Conservation (phyloP, 805 yeast genomes). For the Torulaspora gathmanii region DNA sequence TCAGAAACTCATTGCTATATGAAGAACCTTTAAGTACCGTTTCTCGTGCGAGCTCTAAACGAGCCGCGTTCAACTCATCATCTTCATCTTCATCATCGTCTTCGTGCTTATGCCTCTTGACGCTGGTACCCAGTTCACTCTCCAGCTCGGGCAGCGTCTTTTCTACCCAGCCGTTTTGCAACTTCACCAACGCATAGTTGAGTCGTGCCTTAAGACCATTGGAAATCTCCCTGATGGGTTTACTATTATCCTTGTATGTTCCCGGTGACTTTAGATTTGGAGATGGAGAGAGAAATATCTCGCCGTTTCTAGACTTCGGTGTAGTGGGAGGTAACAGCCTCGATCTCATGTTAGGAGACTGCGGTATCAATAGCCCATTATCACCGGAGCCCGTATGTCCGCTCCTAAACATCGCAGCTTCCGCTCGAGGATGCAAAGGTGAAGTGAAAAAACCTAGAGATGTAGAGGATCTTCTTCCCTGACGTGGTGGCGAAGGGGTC, state of each 20-base stretch:
- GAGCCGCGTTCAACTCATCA: constrained; percentile 1
- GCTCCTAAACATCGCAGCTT: constrained; percentile 6
- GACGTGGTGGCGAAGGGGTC: constrained; percentile 28
- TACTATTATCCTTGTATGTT: constrained; percentile 24
- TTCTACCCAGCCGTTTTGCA: constrained; percentile 35
- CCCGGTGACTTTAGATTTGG: constrained; percentile 33
- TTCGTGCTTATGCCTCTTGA: constrained; percentile 10
- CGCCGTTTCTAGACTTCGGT: constrained; percentile 32
- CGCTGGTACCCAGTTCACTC: constrained; percentile 15
- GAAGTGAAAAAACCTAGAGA: constrained; percentile 28
- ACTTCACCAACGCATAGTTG: constrained; percentile 40
- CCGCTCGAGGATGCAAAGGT: constrained; percentile 23
- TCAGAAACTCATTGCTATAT: constrained; percentile 14
- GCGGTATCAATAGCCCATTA: constrained; percentile 14
- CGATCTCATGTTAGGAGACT: constrained; percentile 17
- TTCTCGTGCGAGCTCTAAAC: constrained; percentile 4
- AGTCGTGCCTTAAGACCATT: constrained; percentile 39
- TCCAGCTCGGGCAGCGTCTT: constrained; percentile 30
- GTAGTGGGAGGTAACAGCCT: constrained; percentile 33
- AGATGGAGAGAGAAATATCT: constrained; percentile 34
- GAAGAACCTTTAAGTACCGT: constrained; percentile 9
- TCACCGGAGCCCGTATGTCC: constrained; percentile 6
- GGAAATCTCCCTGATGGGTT: constrained; percentile 41
- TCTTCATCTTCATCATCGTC: constrained; percentile 4
- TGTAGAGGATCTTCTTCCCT: constrained; percentile 24